phyloP scores from a whole-genome alignment of 139 green algal species.

The Chlamydomonas asymmetrica region DNA sequence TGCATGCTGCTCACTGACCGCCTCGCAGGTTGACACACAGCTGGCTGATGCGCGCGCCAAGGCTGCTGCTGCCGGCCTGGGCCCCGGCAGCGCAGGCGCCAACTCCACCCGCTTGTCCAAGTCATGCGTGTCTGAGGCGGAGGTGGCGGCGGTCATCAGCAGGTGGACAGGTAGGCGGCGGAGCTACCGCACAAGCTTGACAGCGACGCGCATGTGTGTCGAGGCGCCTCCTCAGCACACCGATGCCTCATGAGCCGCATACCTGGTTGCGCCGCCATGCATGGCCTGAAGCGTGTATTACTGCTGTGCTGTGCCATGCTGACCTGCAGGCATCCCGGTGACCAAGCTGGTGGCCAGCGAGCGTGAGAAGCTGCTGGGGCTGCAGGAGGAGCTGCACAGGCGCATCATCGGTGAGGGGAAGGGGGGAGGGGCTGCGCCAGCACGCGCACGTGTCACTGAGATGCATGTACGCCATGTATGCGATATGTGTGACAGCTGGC shows the following conservation, averaged over 20 bases:
- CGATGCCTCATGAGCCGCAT: background rate
- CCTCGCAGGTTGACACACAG: background rate
- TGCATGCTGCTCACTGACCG: background rate
- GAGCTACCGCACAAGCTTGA: too few species aligned
- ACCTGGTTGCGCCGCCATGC: background rate
- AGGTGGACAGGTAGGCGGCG: slow-evolving; percentile 40
- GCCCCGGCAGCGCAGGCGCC: background rate
- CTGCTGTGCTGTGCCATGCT: background rate
- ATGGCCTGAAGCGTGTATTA: background rate
- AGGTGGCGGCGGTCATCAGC: slow-evolving; percentile 54
- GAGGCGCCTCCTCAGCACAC: too few species aligned
- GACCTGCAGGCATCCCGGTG: slow-evolving; percentile 50
- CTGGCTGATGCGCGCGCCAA: background rate
- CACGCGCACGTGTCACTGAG: too few species aligned
- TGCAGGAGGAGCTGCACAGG: slow-evolving; percentile 55
- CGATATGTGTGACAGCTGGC: too few species aligned
- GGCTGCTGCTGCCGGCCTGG: slow-evolving; percentile 1
- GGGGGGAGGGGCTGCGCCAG: too few species aligned
- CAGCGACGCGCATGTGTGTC: too few species aligned
- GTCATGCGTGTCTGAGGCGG: slow-evolving; percentile 41
- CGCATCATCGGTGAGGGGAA: slow-evolving; percentile 67
- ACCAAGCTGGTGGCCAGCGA: slow-evolving; percentile 54
- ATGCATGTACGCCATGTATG: too few species aligned
- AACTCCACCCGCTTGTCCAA: background rate
- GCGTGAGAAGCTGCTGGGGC: slow-evolving; percentile 78